Conservation (phyloP, 208 protist genomes). For the Novymonas esmeraldas region DNA sequence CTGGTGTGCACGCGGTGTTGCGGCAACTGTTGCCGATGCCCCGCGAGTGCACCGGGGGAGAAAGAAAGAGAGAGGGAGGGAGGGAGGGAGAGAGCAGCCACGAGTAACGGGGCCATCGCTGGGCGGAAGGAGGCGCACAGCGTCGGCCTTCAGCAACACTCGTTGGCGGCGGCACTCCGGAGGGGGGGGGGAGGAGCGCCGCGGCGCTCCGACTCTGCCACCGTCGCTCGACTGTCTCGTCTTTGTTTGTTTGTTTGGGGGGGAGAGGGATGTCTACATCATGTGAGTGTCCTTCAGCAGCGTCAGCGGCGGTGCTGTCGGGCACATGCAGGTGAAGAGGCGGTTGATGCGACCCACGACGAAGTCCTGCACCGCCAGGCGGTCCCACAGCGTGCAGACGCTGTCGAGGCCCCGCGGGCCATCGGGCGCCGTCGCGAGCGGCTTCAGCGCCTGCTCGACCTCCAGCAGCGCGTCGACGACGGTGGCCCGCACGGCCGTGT, state of each 20-base stretch:
- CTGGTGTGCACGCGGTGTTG: too few species aligned
- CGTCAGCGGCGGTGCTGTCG: slow-evolving; percentile 50
- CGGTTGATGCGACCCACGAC: slow-evolving; percentile 60
- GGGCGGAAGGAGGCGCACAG: too few species aligned
- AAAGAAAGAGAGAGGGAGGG: background rate
- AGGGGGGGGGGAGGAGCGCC: too few species aligned
- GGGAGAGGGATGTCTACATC: too few species aligned
- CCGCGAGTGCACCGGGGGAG: too few species aligned
- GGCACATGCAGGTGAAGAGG: slow-evolving; percentile 57
- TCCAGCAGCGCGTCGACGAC: slow-evolving; percentile 58
- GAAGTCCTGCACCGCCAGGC: slow-evolving; percentile 62
- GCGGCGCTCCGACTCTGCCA: too few species aligned
- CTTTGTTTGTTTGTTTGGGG: background rate
- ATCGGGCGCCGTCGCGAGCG: slow-evolving; percentile 9
- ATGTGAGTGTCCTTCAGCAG: slow-evolving; percentile 34
- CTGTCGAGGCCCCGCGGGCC: slow-evolving; percentile 1
- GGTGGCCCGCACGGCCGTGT: slow-evolving; percentile 54
- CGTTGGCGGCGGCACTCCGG: too few species aligned
- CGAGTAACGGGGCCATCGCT: too few species aligned
- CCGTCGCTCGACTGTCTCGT: background rate
- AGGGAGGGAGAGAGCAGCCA: background rate
- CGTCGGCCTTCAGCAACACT: too few species aligned
- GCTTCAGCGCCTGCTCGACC: slow-evolving; percentile 39
- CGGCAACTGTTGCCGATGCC: too few species aligned
- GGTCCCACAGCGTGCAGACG: slow-evolving; percentile 40